Conservation (phyloP, 257 asterid genomes). For the Solanum rostratum region DNA sequence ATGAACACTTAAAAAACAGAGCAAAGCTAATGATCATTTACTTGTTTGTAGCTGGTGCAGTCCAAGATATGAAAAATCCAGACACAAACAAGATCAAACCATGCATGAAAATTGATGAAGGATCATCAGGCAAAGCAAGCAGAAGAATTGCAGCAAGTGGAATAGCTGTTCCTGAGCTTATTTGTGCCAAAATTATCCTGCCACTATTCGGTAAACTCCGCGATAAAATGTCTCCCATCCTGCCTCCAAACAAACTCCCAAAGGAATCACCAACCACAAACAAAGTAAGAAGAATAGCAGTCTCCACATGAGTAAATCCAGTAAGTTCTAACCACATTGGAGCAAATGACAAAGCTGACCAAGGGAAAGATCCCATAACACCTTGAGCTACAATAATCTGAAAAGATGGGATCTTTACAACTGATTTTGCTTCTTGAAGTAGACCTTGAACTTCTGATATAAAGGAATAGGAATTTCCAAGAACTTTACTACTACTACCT, state of each 20-base stretch:
- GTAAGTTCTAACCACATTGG: constrained; percentile 89
- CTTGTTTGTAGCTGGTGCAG: constrained; percentile 81
- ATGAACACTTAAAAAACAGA: background rate
- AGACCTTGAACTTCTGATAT: constrained; percentile 33
- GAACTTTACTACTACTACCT: constrained; percentile 3
- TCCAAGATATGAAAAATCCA: constrained; percentile 82
- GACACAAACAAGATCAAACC: constrained; percentile 46
- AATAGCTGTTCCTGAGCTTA: constrained; percentile 65
- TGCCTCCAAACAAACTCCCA: constrained; percentile 76
- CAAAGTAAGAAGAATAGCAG: constrained; percentile 42
- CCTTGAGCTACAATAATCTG: constrained; percentile 83
- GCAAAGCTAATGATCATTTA: constrained; percentile 15
- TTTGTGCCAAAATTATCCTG: constrained; percentile 58
- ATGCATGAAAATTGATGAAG: constrained; percentile 32
- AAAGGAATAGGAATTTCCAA: constrained; percentile 29
- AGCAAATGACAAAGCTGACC: constrained; percentile 84
- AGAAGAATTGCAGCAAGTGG: constrained; percentile 71
- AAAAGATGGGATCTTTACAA: constrained; percentile 51
- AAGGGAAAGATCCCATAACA: constrained; percentile 69
- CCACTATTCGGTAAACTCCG: constrained; percentile 58
- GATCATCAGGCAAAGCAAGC: constrained; percentile 36
- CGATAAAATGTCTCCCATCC: constrained; percentile 65
- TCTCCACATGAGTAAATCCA: constrained; percentile 57
- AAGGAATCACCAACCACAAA: constrained; percentile 52
- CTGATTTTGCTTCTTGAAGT: constrained; percentile 49